Evolutionary conservation across 106 monocot genomes (phyloP).

Genomic region (Acanthochlamys bracteata): DNA sequence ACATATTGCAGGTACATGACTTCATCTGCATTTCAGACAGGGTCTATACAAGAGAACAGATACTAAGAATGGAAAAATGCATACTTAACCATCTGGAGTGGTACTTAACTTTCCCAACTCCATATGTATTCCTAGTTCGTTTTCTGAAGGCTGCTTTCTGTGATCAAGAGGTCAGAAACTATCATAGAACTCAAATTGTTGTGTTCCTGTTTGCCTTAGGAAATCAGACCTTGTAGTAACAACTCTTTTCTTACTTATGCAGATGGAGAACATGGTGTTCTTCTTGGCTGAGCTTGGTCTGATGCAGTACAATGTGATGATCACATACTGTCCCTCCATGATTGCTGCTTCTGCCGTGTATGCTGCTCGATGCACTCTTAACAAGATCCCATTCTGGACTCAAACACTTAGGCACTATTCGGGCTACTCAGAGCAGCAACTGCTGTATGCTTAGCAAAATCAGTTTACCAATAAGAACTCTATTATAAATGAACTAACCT

Average conservation of each 20-base stretch:
- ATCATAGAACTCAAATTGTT: not conserved
- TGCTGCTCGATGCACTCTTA: slow-evolving; percentile 42
- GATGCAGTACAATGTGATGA: slow-evolving; percentile 41
- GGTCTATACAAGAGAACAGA: slow-evolving; percentile 38
- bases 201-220: not conserved
- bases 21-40: slow-evolving; percentile 61
- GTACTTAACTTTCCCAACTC: slow-evolving; percentile 63
- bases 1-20: slow-evolving; percentile 35
- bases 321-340: slow-evolving; percentile 40
- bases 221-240: not conserved
- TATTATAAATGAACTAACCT: not conserved
- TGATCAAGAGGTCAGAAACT: slow-evolving; percentile 34
- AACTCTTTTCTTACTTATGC: not conserved
- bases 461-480: not conserved
- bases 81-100: slow-evolving; percentile 60
- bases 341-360: slow-evolving; percentile 63
- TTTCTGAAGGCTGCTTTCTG: slow-evolving; percentile 45
- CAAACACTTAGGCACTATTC: slow-evolving; percentile 46
- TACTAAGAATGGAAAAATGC: slow-evolving; percentile 46
- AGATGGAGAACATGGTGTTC: slow-evolving; percentile 51
- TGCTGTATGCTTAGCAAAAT: slow-evolving; percentile 29
- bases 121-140: slow-evolving; percentile 49
- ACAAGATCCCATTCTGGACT: slow-evolving; percentile 50
- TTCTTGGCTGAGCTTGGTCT: slow-evolving; percentile 52
- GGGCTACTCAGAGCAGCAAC: slow-evolving; percentile 34